Base-by-base conservation (phyloP, 345 rosid genomes). In the Ceriops zippeliana region DNA sequence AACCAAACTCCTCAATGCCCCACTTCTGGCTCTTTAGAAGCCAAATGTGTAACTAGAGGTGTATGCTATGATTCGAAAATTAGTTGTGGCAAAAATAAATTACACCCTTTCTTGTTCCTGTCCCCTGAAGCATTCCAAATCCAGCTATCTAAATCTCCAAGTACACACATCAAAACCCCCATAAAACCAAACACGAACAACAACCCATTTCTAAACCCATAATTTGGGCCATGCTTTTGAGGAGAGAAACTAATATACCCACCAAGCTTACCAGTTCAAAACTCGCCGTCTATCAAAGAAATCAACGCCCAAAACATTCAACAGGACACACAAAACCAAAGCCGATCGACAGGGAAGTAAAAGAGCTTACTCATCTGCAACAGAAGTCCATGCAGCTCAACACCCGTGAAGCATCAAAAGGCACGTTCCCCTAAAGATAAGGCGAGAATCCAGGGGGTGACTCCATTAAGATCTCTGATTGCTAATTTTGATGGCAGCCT, bases 281-380 rank as follows among this genome's bases (percentile, higher is more conserved):
- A 38, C 30, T 24, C 62, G 35, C 42, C 30, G 37, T 2, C 13
- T 28, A 5, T 37, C 22, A 61, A 61, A 10, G 22, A 60, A 24
- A 47, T 27, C 9, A 2, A 32, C 26, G 2, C 61, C 54, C 2
- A 24, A 69, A 11, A 15, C 59, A 21, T 54, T 54, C 24, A 10
- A 56, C 59, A 24, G 59, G 31, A 47, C 13, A 61, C 5, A 60
- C 19, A 58, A 58, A 8, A 11, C 34, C 27, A 51, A 26, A 49
- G 58, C 20, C 35, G 49, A 17, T 16, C 7, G 30, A 30, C 31
- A 38, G 63, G 58, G 52, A 60, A 37, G 30, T 65, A 15, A 15
- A 58, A 58, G 53, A 66, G 19, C 62, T 26, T 26, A 52, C 73
- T 62, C 63, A 63, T 70, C 74, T 70, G 68, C 74, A 13, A 28